phyloP scores from a whole-genome alignment of 2,329 filamentous ascomycete genomes.

The Penicillium brasilianum region DNA sequence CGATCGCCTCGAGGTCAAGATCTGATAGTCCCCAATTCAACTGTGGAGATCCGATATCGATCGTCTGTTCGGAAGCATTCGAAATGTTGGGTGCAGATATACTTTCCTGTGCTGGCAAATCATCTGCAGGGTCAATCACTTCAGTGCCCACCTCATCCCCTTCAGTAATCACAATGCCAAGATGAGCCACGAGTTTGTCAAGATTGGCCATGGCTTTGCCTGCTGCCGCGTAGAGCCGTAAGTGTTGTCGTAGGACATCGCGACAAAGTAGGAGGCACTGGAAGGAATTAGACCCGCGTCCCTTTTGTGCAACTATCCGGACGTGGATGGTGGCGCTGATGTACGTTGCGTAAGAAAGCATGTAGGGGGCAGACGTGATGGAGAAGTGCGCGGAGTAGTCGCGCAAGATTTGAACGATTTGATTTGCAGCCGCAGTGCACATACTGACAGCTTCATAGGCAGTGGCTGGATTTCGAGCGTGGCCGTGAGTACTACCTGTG shows the following conservation, averaged over 20 bases:
- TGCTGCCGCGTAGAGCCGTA: slow-evolving; percentile 29
- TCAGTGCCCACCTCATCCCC: background rate
- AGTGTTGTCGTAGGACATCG: slow-evolving; percentile 28
- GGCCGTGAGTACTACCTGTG: slow-evolving; percentile 24
- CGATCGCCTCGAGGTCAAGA: slow-evolving; percentile 35
- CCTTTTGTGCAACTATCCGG: slow-evolving; percentile 50
- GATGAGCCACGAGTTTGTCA: slow-evolving; percentile 25
- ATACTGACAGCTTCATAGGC: slow-evolving; percentile 36
- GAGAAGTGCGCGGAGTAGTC: slow-evolving; percentile 49
- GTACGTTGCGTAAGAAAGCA: slow-evolving; percentile 62
- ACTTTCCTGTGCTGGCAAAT: slow-evolving; percentile 5
- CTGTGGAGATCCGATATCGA: slow-evolving; percentile 19
- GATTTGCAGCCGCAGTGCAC: slow-evolving; percentile 42
- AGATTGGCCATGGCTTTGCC: slow-evolving; percentile 32
- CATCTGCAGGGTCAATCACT: background rate
- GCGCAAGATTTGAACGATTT: slow-evolving; percentile 43
- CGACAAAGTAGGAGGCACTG: slow-evolving; percentile 30
- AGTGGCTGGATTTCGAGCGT: slow-evolving; percentile 24
- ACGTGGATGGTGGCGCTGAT: slow-evolving; percentile 60
- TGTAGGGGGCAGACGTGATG: slow-evolving; percentile 49
- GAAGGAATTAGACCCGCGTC: slow-evolving; percentile 33
- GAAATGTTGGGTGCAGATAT: slow-evolving; percentile 3
- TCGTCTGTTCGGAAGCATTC: slow-evolving; percentile 2
- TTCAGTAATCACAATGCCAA: slow-evolving; percentile 22
- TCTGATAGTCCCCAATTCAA: slow-evolving; percentile 30